Evolutionary conservation across 2,329 filamentous ascomycete species (phyloP).

Genomic region (Colletotrichum gloeosporioides): DNA sequence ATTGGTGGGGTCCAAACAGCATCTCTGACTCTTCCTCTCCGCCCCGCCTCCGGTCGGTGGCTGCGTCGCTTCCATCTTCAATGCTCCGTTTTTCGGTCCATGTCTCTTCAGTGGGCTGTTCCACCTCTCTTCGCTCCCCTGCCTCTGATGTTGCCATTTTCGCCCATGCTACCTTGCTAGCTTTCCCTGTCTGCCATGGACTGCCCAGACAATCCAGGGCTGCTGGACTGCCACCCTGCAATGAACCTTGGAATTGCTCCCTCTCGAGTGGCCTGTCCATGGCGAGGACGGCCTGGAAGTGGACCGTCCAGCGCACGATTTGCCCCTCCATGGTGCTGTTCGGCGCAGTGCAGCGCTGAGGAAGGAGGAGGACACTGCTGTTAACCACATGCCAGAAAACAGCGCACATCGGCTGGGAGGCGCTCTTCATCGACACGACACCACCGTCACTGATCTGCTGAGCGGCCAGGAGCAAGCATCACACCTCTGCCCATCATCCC

Average conservation of each 20-base stretch:
- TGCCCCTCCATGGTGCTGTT: constrained; percentile 1
- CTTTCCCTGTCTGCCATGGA: neutral
- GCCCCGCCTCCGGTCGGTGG: constrained; percentile 14
- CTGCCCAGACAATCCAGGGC: neutral
- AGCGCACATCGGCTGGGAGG: constrained; percentile 20
- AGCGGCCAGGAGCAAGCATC: neutral
- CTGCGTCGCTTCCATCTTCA: neutral
- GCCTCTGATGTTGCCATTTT: neutral
- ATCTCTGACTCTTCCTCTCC: constrained; percentile 17
- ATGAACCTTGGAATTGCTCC: constrained; percentile 12
- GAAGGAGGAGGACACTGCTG: neutral
- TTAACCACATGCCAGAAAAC: constrained; percentile 30
- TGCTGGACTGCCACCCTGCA: neutral
- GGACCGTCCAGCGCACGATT: constrained; percentile 14
- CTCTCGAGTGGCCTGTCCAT: constrained; percentile 11
- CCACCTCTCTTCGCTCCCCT: neutral
- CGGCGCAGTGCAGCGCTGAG: neutral
- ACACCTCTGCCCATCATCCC: neutral
- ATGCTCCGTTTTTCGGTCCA: constrained; percentile 16
- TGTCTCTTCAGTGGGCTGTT: constrained; percentile 15
- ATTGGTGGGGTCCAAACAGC: neutral
- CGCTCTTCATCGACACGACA: neutral
- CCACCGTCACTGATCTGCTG: neutral
- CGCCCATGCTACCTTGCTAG: constrained; percentile 12
- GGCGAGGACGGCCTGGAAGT: constrained; percentile 3